Evolutionary conservation across 1,284 basidiomycete genomes (phyloP).

Genomic region (Fomitopsis palustris): DNA sequence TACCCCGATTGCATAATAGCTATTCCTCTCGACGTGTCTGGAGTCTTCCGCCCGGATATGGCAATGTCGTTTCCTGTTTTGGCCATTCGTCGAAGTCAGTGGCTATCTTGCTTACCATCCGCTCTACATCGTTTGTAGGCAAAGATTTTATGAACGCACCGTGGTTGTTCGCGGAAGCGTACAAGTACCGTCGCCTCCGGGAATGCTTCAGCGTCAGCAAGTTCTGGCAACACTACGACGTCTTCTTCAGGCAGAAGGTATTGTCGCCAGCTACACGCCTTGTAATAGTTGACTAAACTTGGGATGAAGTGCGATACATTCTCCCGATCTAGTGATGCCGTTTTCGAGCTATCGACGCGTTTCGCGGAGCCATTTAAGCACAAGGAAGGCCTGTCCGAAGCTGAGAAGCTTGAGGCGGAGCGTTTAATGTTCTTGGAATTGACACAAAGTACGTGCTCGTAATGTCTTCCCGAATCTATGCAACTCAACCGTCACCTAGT

Average conservation of each 20-base stretch:
- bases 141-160: conserved; percentile 97
- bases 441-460: conserved; percentile 59
- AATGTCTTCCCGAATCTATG: no score
- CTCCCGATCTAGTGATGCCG: conserved; percentile 87
- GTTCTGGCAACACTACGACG: conserved; percentile 88
- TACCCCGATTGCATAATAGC: not conserved
- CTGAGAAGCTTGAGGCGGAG: conserved; percentile 72
- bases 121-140: conserved; percentile 36
- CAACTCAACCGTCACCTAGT: no score
- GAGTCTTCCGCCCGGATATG: not conserved
- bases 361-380: conserved; percentile 86
- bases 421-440: conserved; percentile 92
- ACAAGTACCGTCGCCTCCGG: conserved; percentile 95
- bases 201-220: conserved; percentile 95
- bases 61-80: not conserved
- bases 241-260: conserved; percentile 90
- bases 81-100: not conserved
- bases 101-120: not conserved
- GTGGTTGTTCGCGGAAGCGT: conserved; percentile 96
- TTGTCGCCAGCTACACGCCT: not conserved
- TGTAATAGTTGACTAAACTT: not conserved
- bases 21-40: not conserved
- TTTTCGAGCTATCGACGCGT: conserved; percentile 92
- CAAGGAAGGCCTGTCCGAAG: conserved; percentile 48
- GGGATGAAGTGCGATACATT: conserved; percentile 99